phyloP scores from a whole-genome alignment of 2,329 filamentous ascomycete genomes.

The Gremmenia infestans region DNA sequence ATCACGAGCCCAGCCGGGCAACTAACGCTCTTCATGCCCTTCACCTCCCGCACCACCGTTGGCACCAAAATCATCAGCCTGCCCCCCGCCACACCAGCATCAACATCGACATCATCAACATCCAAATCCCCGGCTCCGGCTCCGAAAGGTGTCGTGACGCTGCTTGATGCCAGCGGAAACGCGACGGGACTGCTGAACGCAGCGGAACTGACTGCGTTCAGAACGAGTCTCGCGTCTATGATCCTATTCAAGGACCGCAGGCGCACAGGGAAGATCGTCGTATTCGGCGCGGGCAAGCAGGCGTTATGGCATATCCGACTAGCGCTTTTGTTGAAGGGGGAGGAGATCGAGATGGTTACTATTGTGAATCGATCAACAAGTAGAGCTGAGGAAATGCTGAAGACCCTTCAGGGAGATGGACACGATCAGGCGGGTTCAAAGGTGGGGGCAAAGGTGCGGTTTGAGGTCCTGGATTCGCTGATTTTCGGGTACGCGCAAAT shows the following conservation, averaged over 20 bases:
- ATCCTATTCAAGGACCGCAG: constrained; percentile 57
- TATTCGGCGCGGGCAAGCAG: constrained; percentile 81
- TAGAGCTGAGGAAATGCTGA: not conserved
- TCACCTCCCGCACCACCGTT: constrained; percentile 54
- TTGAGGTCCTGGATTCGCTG: constrained; percentile 74
- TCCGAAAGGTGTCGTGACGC: constrained; percentile 32
- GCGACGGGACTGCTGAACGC: constrained; percentile 51
- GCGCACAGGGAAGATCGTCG: constrained; percentile 62
- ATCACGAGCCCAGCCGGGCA: constrained; percentile 30
- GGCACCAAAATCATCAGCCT: constrained; percentile 54
- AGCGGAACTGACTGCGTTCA: constrained; percentile 67
- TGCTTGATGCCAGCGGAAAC: constrained; percentile 52
- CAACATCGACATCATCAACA: not conserved
- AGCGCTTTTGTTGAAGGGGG: constrained; percentile 50
- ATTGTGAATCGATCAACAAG: not conserved
- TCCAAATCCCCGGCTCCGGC: not conserved
- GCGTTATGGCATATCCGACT: constrained; percentile 89
- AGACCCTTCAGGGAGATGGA: not conserved
- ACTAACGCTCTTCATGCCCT: constrained; percentile 67
- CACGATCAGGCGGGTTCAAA: constrained; percentile 39
- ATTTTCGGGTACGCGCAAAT: not conserved
- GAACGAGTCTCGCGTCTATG: constrained; percentile 66
- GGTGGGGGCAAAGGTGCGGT: constrained; percentile 57
- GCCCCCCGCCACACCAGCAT: not conserved
- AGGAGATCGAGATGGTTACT: not conserved